Base-by-base conservation (phyloP, 768 basidiomycete species). In the Plicaturopsis crispa region DNA sequence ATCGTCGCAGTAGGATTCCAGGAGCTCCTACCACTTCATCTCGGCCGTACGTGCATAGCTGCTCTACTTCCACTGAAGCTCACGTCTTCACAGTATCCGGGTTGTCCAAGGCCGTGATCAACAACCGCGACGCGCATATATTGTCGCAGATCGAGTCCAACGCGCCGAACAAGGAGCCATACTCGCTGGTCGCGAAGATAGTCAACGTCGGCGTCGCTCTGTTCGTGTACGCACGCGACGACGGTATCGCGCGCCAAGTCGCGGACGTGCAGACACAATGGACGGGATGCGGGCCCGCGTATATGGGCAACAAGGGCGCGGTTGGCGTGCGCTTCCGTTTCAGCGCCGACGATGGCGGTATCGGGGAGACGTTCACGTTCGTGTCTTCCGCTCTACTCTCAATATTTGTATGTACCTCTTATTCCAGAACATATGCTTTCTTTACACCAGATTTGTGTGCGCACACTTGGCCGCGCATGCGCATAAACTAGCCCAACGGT, bases 281-380 rank as follows among this genome's bases (percentile, higher is more conserved):
- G 79, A 85, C 80, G 0, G 83, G 86, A 5, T 76, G 56, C 53
- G 83, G 82, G 4, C 80, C 76, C 22, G 72, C 57, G 12, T 80
- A 74, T 48, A 86, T 96, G 86, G 89, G 87, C 5, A 96, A 99
- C 64, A 98, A 98, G 60, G 91, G 90, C 19, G 93, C 89, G 1
- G 91, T 96, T 3, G 92, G 85, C 11, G 69, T 91, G 30, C 72
- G 93, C 28, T 82, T 98, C 57, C 76, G 83, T 35, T 68, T 92
- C 16, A 59, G 68, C n/a, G 67, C 64, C 7, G 57, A 62, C 21
- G 75, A 76, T 21, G 73, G 70, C 6, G 60, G 65, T 33, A 56
- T 61, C 3, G 87, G 85, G 41, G 90, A 94, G 56, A 73, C 72
- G 6, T 88, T 78, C 64, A 93, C 90, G 90, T 93, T 63, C 55